A percentile compares a stretch with the other conserved stretches of the same genome.
phyloP scores from a whole-genome alignment of 306 rosid genomes.

The Sechiopsis laciniata region DNA sequence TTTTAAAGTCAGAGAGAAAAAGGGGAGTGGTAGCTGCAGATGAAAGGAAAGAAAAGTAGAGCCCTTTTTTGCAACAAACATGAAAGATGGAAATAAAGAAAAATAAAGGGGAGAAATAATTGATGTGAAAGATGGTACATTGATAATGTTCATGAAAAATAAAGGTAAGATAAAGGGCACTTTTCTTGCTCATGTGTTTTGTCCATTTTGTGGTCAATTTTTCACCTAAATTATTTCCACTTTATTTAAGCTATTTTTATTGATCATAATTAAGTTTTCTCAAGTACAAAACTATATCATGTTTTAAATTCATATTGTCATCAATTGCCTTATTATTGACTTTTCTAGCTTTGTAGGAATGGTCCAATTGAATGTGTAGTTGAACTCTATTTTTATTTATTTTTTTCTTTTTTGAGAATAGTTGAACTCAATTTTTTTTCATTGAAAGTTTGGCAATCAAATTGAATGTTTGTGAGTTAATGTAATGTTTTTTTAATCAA shows the following conservation, averaged over 20 bases:
- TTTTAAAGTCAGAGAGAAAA: too few relatives aligned
- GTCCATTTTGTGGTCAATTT: constrained; percentile 12
- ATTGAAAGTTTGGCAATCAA: too few relatives aligned
- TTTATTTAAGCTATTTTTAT: not conserved
- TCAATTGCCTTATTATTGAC: not conserved
- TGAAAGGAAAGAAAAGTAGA: constrained; percentile 19
- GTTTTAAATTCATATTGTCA: not conserved
- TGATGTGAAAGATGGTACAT: not conserved
- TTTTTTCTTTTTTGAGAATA: too few relatives aligned
- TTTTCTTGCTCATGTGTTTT: constrained; percentile 6
- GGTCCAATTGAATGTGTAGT: too few relatives aligned
- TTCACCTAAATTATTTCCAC: constrained; percentile 13
- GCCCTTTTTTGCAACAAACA: constrained; percentile 14
- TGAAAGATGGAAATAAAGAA: not conserved
- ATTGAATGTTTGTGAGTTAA: too few relatives aligned
- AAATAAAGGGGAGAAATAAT: not conserved
- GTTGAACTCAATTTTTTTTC: too few relatives aligned
- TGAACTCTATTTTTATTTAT: too few relatives aligned
- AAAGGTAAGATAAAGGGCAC: not conserved
- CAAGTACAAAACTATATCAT: constrained; percentile 1
- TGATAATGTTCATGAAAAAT: not conserved
- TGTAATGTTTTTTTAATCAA: too few relatives aligned
- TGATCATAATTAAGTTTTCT: not conserved
- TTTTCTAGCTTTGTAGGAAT: not conserved
- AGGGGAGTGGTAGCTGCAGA: constrained; percentile 6